Conservation (phyloP, 2,329 filamentous ascomycete genomes). For the Curvularia verruculosa region DNA sequence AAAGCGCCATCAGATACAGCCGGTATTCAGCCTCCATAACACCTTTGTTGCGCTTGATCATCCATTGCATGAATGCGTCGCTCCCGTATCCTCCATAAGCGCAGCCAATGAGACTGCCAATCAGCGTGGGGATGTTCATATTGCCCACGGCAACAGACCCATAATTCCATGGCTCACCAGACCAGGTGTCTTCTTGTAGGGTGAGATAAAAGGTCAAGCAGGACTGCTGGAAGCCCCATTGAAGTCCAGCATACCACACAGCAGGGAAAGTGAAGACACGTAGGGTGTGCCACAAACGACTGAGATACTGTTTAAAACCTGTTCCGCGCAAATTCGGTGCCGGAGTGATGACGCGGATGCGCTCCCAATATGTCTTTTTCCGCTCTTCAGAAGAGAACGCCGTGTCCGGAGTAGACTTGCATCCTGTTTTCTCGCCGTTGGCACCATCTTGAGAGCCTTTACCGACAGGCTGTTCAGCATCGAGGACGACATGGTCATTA, state of each 20-base stretch:
- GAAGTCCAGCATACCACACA: slow-evolving; percentile 3
- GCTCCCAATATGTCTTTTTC: slow-evolving; percentile 2
- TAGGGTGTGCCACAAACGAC: slow-evolving; percentile 1
- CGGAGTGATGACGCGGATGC: background rate
- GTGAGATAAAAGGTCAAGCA: slow-evolving; percentile 4
- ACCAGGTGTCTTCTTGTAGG: background rate
- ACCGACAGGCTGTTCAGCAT: background rate
- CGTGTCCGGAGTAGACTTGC: background rate
- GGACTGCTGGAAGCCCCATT: slow-evolving; percentile 4
- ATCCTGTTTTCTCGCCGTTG: background rate
- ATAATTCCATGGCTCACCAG: background rate
- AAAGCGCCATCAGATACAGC: slow-evolving; percentile 3
- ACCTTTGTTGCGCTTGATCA: slow-evolving; percentile 4
- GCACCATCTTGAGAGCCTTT: background rate
- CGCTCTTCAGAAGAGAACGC: background rate
- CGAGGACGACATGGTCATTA: background rate
- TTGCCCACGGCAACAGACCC: background rate
- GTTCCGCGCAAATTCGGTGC: slow-evolving; percentile 3
- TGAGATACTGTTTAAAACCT: slow-evolving; percentile 1
- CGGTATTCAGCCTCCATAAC: slow-evolving; percentile 4
- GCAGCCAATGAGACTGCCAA: slow-evolving; percentile 2
- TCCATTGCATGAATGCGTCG: slow-evolving; percentile 1
- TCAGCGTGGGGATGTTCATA: slow-evolving; percentile 4
- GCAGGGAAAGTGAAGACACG: slow-evolving; percentile 3
- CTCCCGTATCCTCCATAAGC: slow-evolving; percentile 4